Conservation (phyloP, 2,329 filamentous ascomycete genomes). For the Basipetospora chlamydospora region DNA sequence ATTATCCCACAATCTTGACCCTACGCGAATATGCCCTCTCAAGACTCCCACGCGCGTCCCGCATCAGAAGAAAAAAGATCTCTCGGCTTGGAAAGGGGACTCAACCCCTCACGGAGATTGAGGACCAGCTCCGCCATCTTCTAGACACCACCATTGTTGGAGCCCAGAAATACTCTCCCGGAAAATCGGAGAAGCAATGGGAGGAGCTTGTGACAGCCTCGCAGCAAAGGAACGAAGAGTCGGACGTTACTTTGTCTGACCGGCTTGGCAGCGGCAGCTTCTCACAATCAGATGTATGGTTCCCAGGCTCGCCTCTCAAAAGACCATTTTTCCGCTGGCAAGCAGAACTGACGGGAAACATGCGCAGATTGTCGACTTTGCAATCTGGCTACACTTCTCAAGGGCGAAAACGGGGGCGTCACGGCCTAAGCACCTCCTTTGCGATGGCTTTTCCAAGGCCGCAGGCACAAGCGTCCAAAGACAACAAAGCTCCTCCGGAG, state of each 20-base stretch:
- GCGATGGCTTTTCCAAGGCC: slow-evolving; percentile 58
- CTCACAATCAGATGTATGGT: slow-evolving; percentile 49
- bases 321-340: slow-evolving; percentile 3
- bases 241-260: slow-evolving; percentile 34
- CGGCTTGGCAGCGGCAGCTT: slow-evolving; percentile 31
- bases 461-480: background rate
- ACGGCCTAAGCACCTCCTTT: slow-evolving; percentile 61
- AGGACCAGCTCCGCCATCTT: slow-evolving; percentile 8
- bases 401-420: slow-evolving; percentile 27
- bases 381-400: slow-evolving; percentile 63
- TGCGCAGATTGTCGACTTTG: slow-evolving; percentile 59
- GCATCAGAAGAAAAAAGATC: slow-evolving; percentile 43
- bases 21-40: slow-evolving; percentile 57
- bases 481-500: slow-evolving; percentile 10
- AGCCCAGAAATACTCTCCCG: background rate
- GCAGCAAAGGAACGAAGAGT: slow-evolving; percentile 46
- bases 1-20: slow-evolving; percentile 51
- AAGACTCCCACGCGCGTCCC: slow-evolving; percentile 53
- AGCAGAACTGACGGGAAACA: slow-evolving; percentile 4
- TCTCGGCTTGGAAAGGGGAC: slow-evolving; percentile 27
- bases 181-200: slow-evolving; percentile 24
- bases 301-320: background rate
- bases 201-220: slow-evolving; percentile 47
- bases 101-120: slow-evolving; percentile 10
- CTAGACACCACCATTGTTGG: slow-evolving; percentile 9